A percentile compares a stretch with the other conserved stretches of the same genome.
phyloP scores from a whole-genome alignment of 371 early-diverging fungal genomes.

The Mortierella sp. region DNA sequence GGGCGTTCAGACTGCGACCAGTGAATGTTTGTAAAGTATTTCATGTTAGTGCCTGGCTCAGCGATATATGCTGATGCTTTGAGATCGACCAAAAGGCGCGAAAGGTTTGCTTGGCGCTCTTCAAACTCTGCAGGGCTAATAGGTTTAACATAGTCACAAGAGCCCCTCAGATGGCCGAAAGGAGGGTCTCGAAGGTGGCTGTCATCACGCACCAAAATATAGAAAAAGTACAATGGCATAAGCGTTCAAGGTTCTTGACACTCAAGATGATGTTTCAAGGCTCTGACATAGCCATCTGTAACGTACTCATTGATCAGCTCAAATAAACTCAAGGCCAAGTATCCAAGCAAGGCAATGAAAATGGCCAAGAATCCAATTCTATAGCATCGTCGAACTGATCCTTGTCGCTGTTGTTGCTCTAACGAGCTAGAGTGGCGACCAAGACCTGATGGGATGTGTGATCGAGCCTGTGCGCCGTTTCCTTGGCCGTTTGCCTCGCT shows the following conservation, averaged over 20 bases:
- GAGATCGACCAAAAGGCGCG: constrained; percentile 49
- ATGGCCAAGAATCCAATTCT: constrained; percentile 29
- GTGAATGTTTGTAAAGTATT: constrained; percentile 64
- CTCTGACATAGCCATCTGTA: background rate
- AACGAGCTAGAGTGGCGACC: constrained; percentile 9
- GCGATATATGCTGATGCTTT: constrained; percentile 62
- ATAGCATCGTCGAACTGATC: constrained; percentile 28
- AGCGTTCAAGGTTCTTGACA: background rate
- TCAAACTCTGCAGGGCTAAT: constrained; percentile 63
- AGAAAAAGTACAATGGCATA: background rate
- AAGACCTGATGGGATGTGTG: constrained; percentile 36
- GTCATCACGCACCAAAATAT: background rate
- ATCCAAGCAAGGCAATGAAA: constrained; percentile 20
- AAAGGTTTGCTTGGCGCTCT: constrained; percentile 61
- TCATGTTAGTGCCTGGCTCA: constrained; percentile 67
- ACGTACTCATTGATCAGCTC: constrained; percentile 25
- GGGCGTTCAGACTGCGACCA: constrained; percentile 69
- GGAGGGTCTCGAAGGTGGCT: constrained; percentile 17
- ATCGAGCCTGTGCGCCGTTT: constrained; percentile 23
- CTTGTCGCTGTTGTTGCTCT: constrained; percentile 17
- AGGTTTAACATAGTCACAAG: constrained; percentile 58
- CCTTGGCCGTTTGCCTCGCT: background rate
- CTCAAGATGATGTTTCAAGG: background rate
- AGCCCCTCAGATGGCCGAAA: constrained; percentile 51
- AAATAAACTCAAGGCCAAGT: constrained; percentile 16